Evolutionary conservation across 2,329 filamentous ascomycete species (phyloP).

Genomic region (Microthyrium microscopicum): DNA sequence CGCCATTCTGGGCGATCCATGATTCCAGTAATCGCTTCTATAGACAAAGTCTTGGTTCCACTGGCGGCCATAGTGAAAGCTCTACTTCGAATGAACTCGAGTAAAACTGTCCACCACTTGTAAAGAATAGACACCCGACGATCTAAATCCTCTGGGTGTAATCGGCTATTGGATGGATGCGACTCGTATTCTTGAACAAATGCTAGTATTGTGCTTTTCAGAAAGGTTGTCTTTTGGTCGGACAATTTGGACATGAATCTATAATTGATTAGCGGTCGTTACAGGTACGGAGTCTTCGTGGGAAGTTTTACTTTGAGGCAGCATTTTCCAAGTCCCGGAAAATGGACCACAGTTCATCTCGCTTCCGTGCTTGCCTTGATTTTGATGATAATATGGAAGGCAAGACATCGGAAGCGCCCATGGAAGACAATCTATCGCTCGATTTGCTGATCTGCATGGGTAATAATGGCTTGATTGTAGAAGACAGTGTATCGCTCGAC

Average conservation of each 20-base stretch:
- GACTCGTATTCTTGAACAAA: conserved; percentile 57
- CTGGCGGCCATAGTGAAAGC: conserved; percentile 63
- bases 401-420: too few species aligned
- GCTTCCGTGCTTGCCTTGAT: conserved; percentile 33
- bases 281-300: neutral
- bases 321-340: conserved; percentile 54
- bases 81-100: conserved; percentile 66
- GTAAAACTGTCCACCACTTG: conserved; percentile 74
- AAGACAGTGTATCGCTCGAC: too few species aligned
- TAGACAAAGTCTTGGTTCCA: conserved; percentile 64
- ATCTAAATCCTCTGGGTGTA: conserved; percentile 71
- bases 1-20: conserved; percentile 88
- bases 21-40: conserved; percentile 63
- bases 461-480: conserved; percentile 20
- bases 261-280: conserved; percentile 4
- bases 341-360: conserved; percentile 52
- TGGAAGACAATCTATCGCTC: conserved; percentile 25
- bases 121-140: conserved; percentile 63
- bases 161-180: conserved; percentile 46
- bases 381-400: conserved; percentile 15
- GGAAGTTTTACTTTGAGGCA: conserved; percentile 40
- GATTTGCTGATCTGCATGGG: conserved; percentile 26
- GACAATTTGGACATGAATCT: conserved; percentile 59
- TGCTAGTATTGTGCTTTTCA: conserved; percentile 56
- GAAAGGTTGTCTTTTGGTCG: conserved; percentile 56